These are phyloP conservation scores for Solanum hybrid DNA, from an alignment of 305 asterid genomes.

Conservation along the genomic window DNA sequence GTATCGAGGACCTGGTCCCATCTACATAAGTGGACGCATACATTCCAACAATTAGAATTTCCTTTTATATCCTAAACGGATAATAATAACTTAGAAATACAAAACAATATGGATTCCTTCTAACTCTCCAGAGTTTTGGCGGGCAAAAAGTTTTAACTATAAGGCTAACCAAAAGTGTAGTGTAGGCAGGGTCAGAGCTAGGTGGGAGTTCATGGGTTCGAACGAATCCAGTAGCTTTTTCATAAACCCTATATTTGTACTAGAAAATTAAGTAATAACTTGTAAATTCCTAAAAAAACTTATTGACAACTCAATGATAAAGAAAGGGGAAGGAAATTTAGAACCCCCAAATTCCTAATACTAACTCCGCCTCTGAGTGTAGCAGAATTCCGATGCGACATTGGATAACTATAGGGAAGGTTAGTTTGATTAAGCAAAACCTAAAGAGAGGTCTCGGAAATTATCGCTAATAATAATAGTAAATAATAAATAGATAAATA, in stretches of 20 bases:
- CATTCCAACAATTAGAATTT: too few species aligned
- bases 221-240: accelerated
- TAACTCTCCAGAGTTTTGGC: not conserved
- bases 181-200: accelerated
- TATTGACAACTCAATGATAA: too few species aligned
- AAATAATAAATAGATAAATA: not conserved
- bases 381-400: not conserved
- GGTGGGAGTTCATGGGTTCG: not conserved
- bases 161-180: not conserved
- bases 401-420: not conserved
- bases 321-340: not conserved
- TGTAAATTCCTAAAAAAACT: not conserved
- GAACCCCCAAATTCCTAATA: not conserved
- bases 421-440: not conserved
- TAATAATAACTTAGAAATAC: not conserved
- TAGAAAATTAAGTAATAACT: not conserved
- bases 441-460: not conserved
- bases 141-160: not conserved
- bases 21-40: too few species aligned
- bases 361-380: too few species aligned
- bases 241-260: accelerated
- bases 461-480: not conserved
- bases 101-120: not conserved
- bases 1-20: too few species aligned
- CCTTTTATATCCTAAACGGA: not conserved